A percentile compares a stretch with the other conserved stretches of the same genome.
Conservation (phyloP, 495 filamentous ascomycete genomes). For the Copromyces sp. region DNA sequence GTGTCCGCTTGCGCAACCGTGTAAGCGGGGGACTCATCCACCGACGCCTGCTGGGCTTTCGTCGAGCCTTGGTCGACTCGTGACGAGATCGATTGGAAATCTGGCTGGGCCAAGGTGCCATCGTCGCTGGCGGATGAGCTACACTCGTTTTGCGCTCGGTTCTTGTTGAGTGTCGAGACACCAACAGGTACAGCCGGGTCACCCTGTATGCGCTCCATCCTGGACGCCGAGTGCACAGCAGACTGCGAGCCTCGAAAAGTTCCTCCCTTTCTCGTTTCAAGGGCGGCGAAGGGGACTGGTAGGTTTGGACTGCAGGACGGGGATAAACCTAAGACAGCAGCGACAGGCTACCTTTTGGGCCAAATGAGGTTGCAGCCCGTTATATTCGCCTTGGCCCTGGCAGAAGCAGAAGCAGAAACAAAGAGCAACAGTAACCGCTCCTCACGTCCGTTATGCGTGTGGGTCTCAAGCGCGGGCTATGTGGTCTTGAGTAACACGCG, state of each 20-base stretch:
- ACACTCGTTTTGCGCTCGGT: conserved; percentile 1
- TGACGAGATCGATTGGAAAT: not conserved
- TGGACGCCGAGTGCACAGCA: not conserved
- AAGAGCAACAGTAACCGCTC: not conserved
- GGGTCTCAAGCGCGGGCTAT: not conserved
- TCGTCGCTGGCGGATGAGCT: conserved; percentile 1
- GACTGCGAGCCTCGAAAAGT: not conserved
- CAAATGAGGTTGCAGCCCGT: not conserved
- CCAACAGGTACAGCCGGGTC: conserved; percentile 3
- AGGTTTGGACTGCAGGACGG: not conserved
- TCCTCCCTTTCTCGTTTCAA: not conserved
- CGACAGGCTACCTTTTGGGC: not conserved
- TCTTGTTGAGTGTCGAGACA: not conserved
- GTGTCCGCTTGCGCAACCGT: not conserved
- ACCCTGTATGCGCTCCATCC: conserved; percentile 7
- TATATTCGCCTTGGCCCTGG: not conserved
- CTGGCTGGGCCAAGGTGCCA: not conserved
- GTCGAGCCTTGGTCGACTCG: not conserved
- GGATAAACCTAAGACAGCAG: not conserved
- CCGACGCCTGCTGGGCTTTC: not conserved
- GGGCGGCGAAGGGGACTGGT: not conserved
- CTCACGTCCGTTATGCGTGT: not conserved
- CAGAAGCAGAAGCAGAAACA: not conserved
- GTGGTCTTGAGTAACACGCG: not conserved
- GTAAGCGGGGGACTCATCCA: not conserved